Percentiles rank a stretch among this genome's conserved stretches.
Evolutionary conservation across 345 rosid genomes (phyloP).

Genomic region (Turritis glabra): DNA sequence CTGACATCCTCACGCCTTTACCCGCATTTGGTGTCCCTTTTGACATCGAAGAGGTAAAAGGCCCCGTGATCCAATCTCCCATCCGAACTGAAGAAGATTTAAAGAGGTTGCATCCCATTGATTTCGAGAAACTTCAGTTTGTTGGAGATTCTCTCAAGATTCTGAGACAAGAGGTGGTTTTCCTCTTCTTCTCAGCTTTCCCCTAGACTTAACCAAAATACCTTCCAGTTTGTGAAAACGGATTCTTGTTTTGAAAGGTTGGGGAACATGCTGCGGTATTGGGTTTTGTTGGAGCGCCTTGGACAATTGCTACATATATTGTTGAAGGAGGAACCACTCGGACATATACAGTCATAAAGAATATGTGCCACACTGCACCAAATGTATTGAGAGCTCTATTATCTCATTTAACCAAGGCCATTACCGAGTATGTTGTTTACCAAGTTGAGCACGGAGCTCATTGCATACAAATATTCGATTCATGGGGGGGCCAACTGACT

Average conservation of each 20-base stretch:
- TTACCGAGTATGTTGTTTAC: conserved; percentile 70
- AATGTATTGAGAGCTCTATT: conserved; percentile 72
- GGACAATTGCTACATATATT: conserved; percentile 92
- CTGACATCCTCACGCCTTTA: conserved; percentile 90
- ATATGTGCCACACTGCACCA: conserved; percentile 88
- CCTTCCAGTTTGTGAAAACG: neutral
- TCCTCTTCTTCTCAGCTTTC: neutral
- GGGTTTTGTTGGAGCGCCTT: conserved; percentile 95
- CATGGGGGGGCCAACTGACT: conserved; percentile 97
- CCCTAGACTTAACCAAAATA: neutral
- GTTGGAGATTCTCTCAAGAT: conserved; percentile 81
- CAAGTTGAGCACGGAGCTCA: conserved; percentile 94
- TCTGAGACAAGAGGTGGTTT: conserved; percentile 69
- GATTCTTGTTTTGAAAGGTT: conserved; percentile 48
- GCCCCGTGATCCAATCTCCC: conserved; percentile 81
- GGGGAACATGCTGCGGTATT: conserved; percentile 74
- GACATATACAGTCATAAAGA: conserved; percentile 77
- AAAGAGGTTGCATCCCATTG: conserved; percentile 76
- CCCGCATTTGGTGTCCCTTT: conserved; percentile 95
- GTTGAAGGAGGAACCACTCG: conserved; percentile 92
- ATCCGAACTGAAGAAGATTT: conserved; percentile 66
- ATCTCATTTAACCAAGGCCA: conserved; percentile 74
- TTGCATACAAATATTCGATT: conserved; percentile 93
- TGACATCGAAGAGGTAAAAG: conserved; percentile 89
- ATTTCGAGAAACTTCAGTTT: conserved; percentile 67